Base-by-base conservation (phyloP, 805 yeast genomes). In the Hanseniaspora occidentalis region DNA sequence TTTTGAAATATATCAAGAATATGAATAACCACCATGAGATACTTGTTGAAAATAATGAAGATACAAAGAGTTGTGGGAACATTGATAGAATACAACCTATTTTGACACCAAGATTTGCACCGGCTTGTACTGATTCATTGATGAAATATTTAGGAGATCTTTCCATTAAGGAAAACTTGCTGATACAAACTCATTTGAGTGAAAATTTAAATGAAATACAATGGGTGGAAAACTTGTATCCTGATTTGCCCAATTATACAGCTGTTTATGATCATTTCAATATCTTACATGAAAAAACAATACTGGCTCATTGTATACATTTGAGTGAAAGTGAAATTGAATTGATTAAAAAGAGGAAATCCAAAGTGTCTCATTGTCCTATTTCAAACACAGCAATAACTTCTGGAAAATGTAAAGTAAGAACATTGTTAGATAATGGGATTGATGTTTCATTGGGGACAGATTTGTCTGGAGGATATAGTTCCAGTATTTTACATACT, bases 301-400 rank as follows among this genome's bases (percentile, higher is more conserved):
- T 85, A 23, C 63, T 89, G 43, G 98, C 96, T 0, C 98, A 89
- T 54, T 94, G 92, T 27, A 68, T 92, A 29, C 94, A 88, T 53
- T 63, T 89, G 40, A 48, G 73, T 1, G 75, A 73, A 7, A 66
- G 66, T 2, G 98, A 89, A 57, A 66, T 77, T 33, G 59, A 68
- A 14, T 45, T 82, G 17, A 66, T 92, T 35, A 69, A 67, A 45
- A 46, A 51, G 14, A 69, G 71, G 17, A 61, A 72, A 5, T 64
- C 84, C 24, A 94, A 96, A 10, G 74, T 89, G 14, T 71, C 94
- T 4, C 97, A 92, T 60, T 89, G 98, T 62, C 98, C 98, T 2
- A 75, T 85, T 9, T 83, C 95, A 14, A 89, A 89, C 57, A 76
- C 94, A 1, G 76, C 92, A 14, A 70, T 89, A 43, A 78, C 94